These are phyloP conservation scores for Dysphania ambrosioides DNA, from an alignment of 148 eudicot species.

Conservation along the genomic window DNA sequence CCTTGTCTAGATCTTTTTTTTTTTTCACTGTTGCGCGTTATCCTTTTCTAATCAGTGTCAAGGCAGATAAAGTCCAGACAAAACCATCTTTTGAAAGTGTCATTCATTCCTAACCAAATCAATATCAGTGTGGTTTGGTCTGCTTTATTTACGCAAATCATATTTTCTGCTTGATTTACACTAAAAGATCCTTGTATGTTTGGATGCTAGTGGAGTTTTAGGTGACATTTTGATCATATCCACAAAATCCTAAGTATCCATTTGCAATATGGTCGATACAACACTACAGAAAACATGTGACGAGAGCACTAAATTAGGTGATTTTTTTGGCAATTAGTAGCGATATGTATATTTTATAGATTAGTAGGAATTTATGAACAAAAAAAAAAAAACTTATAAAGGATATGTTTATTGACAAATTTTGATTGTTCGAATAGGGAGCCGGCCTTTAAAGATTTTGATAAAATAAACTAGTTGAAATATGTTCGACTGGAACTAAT, in stretches of 20 bases:
- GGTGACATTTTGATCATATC: not conserved
- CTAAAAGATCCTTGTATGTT: not conserved
- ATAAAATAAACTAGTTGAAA: too few relatives aligned
- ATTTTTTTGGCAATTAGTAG: not conserved
- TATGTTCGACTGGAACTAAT: too few relatives aligned
- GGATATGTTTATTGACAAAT: too few relatives aligned
- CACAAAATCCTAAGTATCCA: not conserved
- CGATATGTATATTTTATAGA: too few relatives aligned
- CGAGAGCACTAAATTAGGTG: not conserved
- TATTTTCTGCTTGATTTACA: slow-evolving; percentile 3
- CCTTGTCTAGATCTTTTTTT: not conserved
- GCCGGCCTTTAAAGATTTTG: too few relatives aligned
- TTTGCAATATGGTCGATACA: not conserved
- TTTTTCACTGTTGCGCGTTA: not conserved
- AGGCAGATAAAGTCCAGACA: not conserved
- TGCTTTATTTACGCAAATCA: not conserved
- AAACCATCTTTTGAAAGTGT: not conserved
- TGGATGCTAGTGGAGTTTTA: slow-evolving; percentile 8
- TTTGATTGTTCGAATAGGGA: too few relatives aligned
- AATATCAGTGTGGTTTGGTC: slow-evolving; percentile 10
- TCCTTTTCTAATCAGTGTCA: slow-evolving; percentile 13
- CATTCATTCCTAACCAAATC: not conserved
- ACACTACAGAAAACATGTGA: slow-evolving; percentile 3
- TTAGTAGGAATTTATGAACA: too few relatives aligned
- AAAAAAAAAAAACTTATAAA: too few relatives aligned